phyloP scores from a whole-genome alignment of 1,139 yeast species.

The Kodamaea arcana region DNA sequence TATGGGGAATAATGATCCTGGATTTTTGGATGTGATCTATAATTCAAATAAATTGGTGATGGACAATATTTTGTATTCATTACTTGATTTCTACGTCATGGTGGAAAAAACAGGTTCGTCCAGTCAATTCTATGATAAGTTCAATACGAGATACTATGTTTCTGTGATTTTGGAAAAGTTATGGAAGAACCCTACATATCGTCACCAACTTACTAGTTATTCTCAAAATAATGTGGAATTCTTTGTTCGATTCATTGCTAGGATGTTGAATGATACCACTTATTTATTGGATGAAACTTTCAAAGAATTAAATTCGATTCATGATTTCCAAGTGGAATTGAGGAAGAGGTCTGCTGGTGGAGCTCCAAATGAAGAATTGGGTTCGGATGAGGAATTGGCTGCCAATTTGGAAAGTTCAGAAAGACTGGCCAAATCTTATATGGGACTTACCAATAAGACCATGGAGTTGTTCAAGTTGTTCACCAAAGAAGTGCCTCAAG shows the following conservation, averaged over 20 bases:
- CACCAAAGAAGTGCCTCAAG: slow-evolving; percentile 80
- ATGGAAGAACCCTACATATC: slow-evolving; percentile 72
- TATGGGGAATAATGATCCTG: slow-evolving; percentile 54
- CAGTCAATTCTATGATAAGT: slow-evolving; percentile 93
- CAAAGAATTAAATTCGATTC: slow-evolving; percentile 73
- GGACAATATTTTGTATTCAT: slow-evolving; percentile 70
- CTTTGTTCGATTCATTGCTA: slow-evolving; percentile 86
- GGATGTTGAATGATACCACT: slow-evolving; percentile 92
- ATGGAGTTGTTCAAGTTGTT: slow-evolving; percentile 74
- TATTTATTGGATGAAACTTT: slow-evolving; percentile 88
- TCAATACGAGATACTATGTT: slow-evolving; percentile 83
- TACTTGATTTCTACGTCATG: slow-evolving; percentile 87
- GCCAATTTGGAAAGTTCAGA: slow-evolving; percentile 60
- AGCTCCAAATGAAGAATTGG: slow-evolving; percentile 43
- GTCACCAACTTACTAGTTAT: slow-evolving; percentile 63
- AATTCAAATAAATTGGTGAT: slow-evolving; percentile 59
- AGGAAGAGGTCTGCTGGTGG: slow-evolving; percentile 38
- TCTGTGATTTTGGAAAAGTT: slow-evolving; percentile 77
- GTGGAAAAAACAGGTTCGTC: slow-evolving; percentile 96
- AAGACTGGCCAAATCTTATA: slow-evolving; percentile 72
- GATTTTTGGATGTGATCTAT: slow-evolving; percentile 67
- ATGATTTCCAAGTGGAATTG: slow-evolving; percentile 61
- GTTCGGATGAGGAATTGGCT: slow-evolving; percentile 57
- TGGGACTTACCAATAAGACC: slow-evolving; percentile 81
- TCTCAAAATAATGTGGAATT: slow-evolving; percentile 68